Conservation (phyloP, 75 land plant species). For the Cunninghamia lanceolata region DNA sequence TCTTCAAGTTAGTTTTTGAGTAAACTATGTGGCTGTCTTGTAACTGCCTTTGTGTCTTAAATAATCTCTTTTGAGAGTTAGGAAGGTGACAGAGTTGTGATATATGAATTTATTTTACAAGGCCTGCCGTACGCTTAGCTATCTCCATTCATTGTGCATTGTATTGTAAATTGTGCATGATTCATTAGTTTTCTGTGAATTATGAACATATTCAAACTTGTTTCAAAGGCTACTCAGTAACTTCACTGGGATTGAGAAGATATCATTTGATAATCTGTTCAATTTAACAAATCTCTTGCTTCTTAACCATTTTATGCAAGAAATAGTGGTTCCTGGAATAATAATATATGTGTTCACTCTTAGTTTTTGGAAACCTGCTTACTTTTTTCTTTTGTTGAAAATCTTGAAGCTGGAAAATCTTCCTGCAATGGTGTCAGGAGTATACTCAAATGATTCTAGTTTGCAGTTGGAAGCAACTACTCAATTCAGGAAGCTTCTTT, state of each 20-base stretch:
- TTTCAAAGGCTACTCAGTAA: background rate
- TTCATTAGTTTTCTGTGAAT: background rate
- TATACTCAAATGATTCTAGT: slow-evolving; percentile 22
- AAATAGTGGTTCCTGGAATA: background rate
- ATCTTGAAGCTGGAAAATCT: slow-evolving; percentile 36
- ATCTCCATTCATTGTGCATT: background rate
- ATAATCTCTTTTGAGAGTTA: background rate
- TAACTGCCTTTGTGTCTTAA: background rate
- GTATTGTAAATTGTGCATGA: background rate
- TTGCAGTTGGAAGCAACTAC: slow-evolving; percentile 32
- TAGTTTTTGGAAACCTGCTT: background rate
- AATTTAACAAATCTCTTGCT: background rate
- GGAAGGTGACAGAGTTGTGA: background rate
- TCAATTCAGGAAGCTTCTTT: slow-evolving; percentile 33
- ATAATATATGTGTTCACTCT: background rate
- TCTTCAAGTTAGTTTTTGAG: background rate
- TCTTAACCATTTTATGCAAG: background rate
- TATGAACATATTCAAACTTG: background rate
- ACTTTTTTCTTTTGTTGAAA: background rate
- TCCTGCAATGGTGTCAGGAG: slow-evolving; percentile 28
- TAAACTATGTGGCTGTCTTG: background rate
- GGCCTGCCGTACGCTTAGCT: background rate
- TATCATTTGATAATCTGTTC: background rate
- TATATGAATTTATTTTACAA: background rate
- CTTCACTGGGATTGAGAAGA: too few species aligned